Base-by-base conservation (phyloP, 139 green algal species). In the Coelastrella sp. region DNA sequence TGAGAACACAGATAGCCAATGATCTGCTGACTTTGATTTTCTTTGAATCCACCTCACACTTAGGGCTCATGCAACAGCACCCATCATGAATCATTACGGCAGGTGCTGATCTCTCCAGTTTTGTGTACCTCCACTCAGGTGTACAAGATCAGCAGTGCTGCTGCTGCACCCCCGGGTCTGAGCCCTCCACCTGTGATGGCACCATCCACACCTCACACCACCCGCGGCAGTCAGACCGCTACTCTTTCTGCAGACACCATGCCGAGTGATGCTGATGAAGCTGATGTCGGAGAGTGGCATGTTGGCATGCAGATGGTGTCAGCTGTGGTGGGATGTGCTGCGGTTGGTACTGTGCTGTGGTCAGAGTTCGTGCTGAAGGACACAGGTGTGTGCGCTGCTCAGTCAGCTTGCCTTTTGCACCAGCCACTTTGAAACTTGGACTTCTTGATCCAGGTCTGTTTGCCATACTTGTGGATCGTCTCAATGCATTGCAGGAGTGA, bases 321-420 rank as follows among this genome's bases (percentile, higher is more conserved):
- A 6, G 57, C 85, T 0, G 24, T 90, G 8, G 73, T 78, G 58
- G 85, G 85, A 56, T 84, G 73, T 68, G 85, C 85, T 61, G 85
- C 85, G 60, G 85, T 90, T 20, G 85, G 85, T 7, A 90, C 85
- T 8, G 85, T 90, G 73, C 73, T 90, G 85, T 90, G 85, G 85
- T 90, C 85, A 60, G 85, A 90, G 74, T 90, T 90, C 61, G 85
- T 90, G 68, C 74, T 90, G 22, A 90, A 90, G 59, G 85, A 90
- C 9, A 83, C 84, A 89, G 84, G 84, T 89, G 84, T 20, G 84
- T 12, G 12, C 0, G 68, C 19, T 76, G 68, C 68, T 27, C 35
- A 49, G 35, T 49, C 35, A 49, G 35, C 35, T 49, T 49, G 35
- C 35, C 35, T 49, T 3, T 49, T 49, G 3, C 35, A 3, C 35